phyloP scores from a whole-genome alignment of 306 rosid genomes.

The Rosa lucieae region DNA sequence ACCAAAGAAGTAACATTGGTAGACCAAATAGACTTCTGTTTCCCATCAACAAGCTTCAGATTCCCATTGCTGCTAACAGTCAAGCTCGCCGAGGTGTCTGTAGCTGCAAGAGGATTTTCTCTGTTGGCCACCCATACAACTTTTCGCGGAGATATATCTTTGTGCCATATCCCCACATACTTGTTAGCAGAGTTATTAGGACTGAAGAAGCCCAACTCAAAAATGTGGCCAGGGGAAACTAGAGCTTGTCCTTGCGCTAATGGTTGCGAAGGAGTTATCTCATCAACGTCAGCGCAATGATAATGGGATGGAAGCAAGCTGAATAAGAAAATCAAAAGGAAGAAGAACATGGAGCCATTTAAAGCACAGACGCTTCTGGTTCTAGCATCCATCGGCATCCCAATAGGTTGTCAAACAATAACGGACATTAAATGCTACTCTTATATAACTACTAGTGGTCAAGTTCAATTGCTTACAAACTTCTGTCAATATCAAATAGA shows the following conservation, averaged over 20 bases:
- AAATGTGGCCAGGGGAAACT: conserved; percentile 20
- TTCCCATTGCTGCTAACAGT: conserved; percentile 28
- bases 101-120: conserved; percentile 31
- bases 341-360: not conserved
- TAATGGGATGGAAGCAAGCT: conserved; percentile 5
- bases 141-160: conserved; percentile 7
- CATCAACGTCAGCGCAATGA: conserved; percentile 13
- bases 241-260: conserved; percentile 17
- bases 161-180: conserved; percentile 51
- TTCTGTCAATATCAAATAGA: not conserved
- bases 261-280: conserved; percentile 19
- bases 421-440: not conserved
- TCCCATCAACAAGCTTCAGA: conserved; percentile 38
- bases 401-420: not conserved
- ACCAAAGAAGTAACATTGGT: conserved; percentile 8
- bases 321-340: not conserved
- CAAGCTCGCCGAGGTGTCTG: conserved; percentile 29
- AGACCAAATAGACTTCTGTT: conserved; percentile 35
- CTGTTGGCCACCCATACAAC: conserved; percentile 56
- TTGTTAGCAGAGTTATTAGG: conserved; percentile 29
- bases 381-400: not conserved
- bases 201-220: conserved; percentile 49
- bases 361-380: not conserved
- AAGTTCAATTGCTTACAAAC: not conserved
- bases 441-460: not conserved